These are phyloP conservation scores for Lumnitzera littorea DNA, from an alignment of 345 rosid genomes.

Conservation along the genomic window DNA sequence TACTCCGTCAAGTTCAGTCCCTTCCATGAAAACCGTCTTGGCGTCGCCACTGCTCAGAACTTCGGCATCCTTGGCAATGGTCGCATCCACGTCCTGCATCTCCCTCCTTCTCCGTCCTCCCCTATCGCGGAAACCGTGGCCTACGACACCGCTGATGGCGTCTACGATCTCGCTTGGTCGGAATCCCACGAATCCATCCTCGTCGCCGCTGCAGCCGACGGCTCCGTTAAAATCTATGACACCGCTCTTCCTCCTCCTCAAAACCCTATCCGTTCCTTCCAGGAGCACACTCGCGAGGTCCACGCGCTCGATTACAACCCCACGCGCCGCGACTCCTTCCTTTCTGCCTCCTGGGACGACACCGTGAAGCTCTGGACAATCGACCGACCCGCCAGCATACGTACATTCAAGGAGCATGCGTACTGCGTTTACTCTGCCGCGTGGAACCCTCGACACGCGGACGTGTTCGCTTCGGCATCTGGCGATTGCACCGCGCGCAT, in stretches of 20 bases:
- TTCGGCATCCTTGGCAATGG: slow-evolving; percentile 96
- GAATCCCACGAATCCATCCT: slow-evolving; percentile 92
- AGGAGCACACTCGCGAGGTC: slow-evolving; percentile 91
- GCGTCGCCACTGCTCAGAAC: slow-evolving; percentile 87
- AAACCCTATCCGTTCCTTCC: slow-evolving; percentile 73
- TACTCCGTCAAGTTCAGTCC: slow-evolving; percentile 91
- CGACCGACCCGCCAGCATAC: slow-evolving; percentile 74
- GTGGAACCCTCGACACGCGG: slow-evolving; percentile 90
- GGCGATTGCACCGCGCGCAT: slow-evolving; percentile 77
- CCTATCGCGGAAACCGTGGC: slow-evolving; percentile 44
- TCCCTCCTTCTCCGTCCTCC: slow-evolving; percentile 44
- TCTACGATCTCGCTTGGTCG: slow-evolving; percentile 86
- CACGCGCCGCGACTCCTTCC: slow-evolving; percentile 87
- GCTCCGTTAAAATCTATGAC: slow-evolving; percentile 84
- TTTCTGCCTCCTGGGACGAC: slow-evolving; percentile 90
- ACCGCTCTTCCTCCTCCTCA: slow-evolving; percentile 59
- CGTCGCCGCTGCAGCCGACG: slow-evolving; percentile 73
- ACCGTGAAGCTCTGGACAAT: slow-evolving; percentile 85
- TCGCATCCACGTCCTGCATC: slow-evolving; percentile 77
- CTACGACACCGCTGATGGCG: slow-evolving; percentile 83
- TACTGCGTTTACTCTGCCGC: slow-evolving; percentile 77
- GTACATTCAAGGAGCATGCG: slow-evolving; percentile 85
- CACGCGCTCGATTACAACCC: slow-evolving; percentile 80
- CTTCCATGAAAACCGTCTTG: slow-evolving; percentile 75
- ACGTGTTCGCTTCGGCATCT: slow-evolving; percentile 85